These are phyloP conservation scores for Bipolaris victoriae DNA, from an alignment of 2,329 filamentous ascomycete species.

Conservation along the genomic window DNA sequence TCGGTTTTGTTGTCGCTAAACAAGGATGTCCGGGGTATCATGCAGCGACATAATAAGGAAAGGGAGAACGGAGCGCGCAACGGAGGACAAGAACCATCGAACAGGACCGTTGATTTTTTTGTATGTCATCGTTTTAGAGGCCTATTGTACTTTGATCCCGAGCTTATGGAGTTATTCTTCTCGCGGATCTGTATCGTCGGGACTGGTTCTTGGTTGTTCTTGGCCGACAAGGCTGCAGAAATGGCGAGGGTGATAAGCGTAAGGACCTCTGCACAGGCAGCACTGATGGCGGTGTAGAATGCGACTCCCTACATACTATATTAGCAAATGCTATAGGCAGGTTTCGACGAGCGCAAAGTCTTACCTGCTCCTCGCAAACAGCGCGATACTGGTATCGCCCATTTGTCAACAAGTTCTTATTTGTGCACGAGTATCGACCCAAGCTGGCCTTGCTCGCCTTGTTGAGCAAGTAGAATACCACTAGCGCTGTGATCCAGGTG, in stretches of 20 bases:
- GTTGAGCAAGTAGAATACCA: constrained; percentile 44
- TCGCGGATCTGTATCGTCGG: constrained; percentile 35
- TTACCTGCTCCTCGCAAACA: constrained; percentile 48
- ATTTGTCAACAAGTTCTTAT: constrained; percentile 44
- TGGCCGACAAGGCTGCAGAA: constrained; percentile 37
- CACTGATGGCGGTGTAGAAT: constrained; percentile 46
- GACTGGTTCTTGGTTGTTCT: constrained; percentile 27
- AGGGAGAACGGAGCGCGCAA: neutral
- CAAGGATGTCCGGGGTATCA: constrained; percentile 34
- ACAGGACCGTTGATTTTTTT: constrained; percentile 6
- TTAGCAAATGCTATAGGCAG: constrained; percentile 20
- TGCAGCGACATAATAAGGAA: constrained; percentile 27
- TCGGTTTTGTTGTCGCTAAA: constrained; percentile 21
- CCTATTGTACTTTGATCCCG: constrained; percentile 25
- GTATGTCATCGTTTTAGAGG: constrained; percentile 22
- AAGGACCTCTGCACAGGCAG: constrained; percentile 39
- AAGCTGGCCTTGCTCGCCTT: constrained; percentile 47
- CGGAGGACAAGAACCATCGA: neutral
- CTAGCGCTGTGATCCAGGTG: constrained; percentile 41
- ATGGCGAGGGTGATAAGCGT: constrained; percentile 43
- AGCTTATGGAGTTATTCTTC: constrained; percentile 35
- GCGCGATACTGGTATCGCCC: constrained; percentile 47
- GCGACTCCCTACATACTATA: constrained; percentile 35
- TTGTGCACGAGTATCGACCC: constrained; percentile 45
- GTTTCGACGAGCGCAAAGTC: neutral